Evolutionary conservation across 2,329 filamentous ascomycete species (phyloP).

Genomic region (Ascochyta rabiei): DNA sequence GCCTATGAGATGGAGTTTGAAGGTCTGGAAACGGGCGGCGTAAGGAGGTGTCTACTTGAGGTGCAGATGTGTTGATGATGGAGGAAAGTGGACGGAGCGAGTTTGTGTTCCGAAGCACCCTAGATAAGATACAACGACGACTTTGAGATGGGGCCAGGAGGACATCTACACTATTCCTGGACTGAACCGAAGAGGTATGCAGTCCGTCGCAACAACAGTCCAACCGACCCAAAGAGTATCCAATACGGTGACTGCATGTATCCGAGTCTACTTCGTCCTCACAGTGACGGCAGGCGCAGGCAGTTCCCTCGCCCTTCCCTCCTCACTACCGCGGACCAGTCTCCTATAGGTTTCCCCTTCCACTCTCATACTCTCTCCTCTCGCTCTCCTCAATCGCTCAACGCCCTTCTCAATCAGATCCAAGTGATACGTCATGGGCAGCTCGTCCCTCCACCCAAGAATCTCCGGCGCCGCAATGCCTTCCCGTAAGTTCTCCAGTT

Average conservation of each 20-base stretch:
- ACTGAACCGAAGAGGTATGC: not conserved
- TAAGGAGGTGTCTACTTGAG: constrained; percentile 56
- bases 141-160: not conserved
- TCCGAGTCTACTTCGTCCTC: constrained; percentile 4
- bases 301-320: constrained; percentile 18
- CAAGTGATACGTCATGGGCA: constrained; percentile 76
- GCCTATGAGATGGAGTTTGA: constrained; percentile 58
- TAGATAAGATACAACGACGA: not conserved
- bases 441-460: constrained; percentile 56
- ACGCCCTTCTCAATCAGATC: constrained; percentile 75
- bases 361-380: constrained; percentile 63
- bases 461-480: constrained; percentile 71
- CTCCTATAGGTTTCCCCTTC: constrained; percentile 59
- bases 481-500: constrained; percentile 73
- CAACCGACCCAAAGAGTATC: not conserved
- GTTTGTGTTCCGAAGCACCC: too few species aligned
- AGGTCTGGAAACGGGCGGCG: constrained; percentile 49
- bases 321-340: constrained; percentile 23
- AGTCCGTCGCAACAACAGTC: not conserved
- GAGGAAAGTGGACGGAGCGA: too few species aligned
- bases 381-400: constrained; percentile 70
- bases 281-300: constrained; percentile 24
- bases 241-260: not conserved
- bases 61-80: constrained; percentile 46
- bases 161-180: not conserved